phyloP scores from a whole-genome alignment of 805 yeast species.

The Saturnispora hagleri region DNA sequence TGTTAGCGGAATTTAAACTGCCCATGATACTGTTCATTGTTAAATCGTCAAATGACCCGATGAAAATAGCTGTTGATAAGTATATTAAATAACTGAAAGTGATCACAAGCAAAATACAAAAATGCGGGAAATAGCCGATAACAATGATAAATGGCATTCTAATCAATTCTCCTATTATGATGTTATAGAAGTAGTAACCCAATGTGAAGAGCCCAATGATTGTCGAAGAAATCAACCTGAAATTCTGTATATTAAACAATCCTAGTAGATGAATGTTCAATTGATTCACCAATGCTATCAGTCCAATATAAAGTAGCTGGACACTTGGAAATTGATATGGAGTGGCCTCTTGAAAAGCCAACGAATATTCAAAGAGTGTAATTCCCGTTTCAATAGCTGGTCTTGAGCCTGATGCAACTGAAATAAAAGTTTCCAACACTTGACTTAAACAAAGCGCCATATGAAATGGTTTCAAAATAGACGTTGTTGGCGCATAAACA shows the following conservation, averaged over 20 bases:
- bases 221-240: slow-evolving; percentile 56
- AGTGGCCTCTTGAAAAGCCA: slow-evolving; percentile 68
- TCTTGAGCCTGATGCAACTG: slow-evolving; percentile 44
- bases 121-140: slow-evolving; percentile 59
- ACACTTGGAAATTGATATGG: slow-evolving; percentile 40
- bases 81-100: slow-evolving; percentile 45
- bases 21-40: slow-evolving; percentile 23
- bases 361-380: slow-evolving; percentile 65
- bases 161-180: slow-evolving; percentile 33
- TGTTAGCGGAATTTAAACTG: slow-evolving; percentile 25
- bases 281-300: slow-evolving; percentile 52
- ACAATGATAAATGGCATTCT: slow-evolving; percentile 48
- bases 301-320: slow-evolving; percentile 42
- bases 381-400: slow-evolving; percentile 60
- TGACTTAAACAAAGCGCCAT: slow-evolving; percentile 50
- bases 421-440: slow-evolving; percentile 56
- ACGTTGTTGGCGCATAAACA: slow-evolving; percentile 35
- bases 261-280: slow-evolving; percentile 56
- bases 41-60: slow-evolving; percentile 33
- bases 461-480: slow-evolving; percentile 50
- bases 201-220: slow-evolving; percentile 47
- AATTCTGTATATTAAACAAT: slow-evolving; percentile 40
- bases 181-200: slow-evolving; percentile 34
- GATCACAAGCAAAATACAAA: slow-evolving; percentile 43
- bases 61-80: slow-evolving; percentile 48